Evolutionary conservation across 345 rosid genomes (phyloP), one percentile per base, ranked within the genome.

Genomic region (Melastoma malabathricum): DNA sequence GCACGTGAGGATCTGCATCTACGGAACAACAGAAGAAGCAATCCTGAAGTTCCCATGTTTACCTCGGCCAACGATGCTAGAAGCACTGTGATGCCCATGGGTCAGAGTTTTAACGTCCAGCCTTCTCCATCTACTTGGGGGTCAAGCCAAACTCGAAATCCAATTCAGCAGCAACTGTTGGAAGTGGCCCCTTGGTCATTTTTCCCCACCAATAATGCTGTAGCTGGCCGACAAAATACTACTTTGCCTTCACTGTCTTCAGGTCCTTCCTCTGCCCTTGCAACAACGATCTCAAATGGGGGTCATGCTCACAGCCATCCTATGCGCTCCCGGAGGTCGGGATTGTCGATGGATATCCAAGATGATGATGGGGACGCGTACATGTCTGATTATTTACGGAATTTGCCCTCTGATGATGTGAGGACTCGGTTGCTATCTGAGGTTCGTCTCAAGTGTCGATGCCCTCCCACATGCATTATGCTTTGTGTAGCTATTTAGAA

Each of bases 151-250:
- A 57, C 72, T 1, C 29, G 76, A 38, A 10, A 65, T 15, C 69
- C 66, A 53, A 70, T 66, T 76, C 72, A 63, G 43, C 79, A 68
- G 56, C 68, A 80, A 65, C 57, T 61, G 52, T 46, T 81, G 6
- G 95, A 85, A 55, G 59, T 75, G 58, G 61, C 79, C 62, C 78
- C 87, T 43, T 76, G 94, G 90, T 75, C 90, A 62, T 66, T 84
- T 59, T 82, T 80, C 70, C 88, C 86, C 43, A 62, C 70, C 18
- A 44, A 65, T 50, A 86, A 76, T 54, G 59, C 81, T 44, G 92
- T 72, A 43, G 55, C 79, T 65, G 80, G 74, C 48, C 70, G 73
- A 53, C 87, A 63, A 50, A 69, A 72, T 67, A 76, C 69, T 47
- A 70, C 72, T 66, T 70, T 73, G 52, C 71, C 81, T 3, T 61